phyloP scores from a whole-genome alignment of 306 rosid genomes.

The Hippophae rhamnoides region DNA sequence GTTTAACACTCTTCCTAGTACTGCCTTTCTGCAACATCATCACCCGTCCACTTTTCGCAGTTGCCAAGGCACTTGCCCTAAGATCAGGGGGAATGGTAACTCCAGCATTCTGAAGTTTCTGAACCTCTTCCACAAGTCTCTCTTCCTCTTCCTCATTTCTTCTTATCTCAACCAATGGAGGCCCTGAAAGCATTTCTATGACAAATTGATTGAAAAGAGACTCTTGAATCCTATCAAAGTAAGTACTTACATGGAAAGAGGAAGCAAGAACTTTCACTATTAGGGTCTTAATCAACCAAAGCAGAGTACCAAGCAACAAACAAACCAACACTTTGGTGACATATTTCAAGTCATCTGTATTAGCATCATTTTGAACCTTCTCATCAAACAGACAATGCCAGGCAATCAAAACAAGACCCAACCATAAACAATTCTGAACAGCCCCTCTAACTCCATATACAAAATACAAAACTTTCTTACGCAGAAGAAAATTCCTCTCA shows the following conservation, averaged over 20 bases:
- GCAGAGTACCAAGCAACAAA: slow-evolving; percentile 51
- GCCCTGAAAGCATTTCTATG: slow-evolving; percentile 74
- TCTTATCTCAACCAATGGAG: slow-evolving; percentile 46
- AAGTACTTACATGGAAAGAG: slow-evolving; percentile 71
- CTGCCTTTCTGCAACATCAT: slow-evolving; percentile 22
- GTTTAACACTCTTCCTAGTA: slow-evolving; percentile 27
- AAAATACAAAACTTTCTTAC: slow-evolving; percentile 68
- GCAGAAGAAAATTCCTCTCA: slow-evolving; percentile 65
- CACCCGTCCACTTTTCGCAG: slow-evolving; percentile 31
- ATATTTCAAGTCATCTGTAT: slow-evolving; percentile 18
- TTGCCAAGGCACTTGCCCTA: slow-evolving; percentile 34
- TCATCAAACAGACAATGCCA: slow-evolving; percentile 65
- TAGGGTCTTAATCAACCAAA: slow-evolving; percentile 71
- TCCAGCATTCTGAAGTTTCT: slow-evolving; percentile 77
- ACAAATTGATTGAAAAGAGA: slow-evolving; percentile 69
- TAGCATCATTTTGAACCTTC: slow-evolving; percentile 54
- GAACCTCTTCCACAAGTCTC: slow-evolving; percentile 59
- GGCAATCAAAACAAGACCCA: slow-evolving; percentile 65
- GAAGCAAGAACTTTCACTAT: slow-evolving; percentile 74
- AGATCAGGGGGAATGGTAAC: slow-evolving; percentile 64
- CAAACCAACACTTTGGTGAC: slow-evolving; percentile 55
- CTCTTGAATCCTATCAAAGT: slow-evolving; percentile 82
- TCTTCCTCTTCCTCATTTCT: slow-evolving; percentile 65
- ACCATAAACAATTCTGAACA: slow-evolving; percentile 72
- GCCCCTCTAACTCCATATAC: slow-evolving; percentile 69